Evolutionary conservation across 305 asterid species (phyloP).

Genomic region (Euphrasia arctica): DNA sequence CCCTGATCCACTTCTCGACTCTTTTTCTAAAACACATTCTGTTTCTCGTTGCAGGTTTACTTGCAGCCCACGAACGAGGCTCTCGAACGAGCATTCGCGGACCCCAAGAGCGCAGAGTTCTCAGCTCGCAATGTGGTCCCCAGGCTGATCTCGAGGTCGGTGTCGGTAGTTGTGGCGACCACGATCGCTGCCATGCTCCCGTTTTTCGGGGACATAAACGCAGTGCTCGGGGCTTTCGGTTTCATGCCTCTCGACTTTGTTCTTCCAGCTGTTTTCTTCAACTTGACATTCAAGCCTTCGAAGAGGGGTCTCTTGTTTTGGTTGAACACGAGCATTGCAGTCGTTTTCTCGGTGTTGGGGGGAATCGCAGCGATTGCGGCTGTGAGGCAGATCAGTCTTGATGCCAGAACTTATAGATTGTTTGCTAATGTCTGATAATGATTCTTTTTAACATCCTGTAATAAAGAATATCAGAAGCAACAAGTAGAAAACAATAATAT

Average conservation of each 20-base stretch:
- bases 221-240: slow-evolving; percentile 84
- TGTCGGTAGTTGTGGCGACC: slow-evolving; percentile 63
- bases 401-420: slow-evolving; percentile 64
- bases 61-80: slow-evolving; percentile 92
- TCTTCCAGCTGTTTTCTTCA: slow-evolving; percentile 75
- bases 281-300: slow-evolving; percentile 76
- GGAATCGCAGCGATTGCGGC: slow-evolving; percentile 81
- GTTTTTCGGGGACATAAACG: slow-evolving; percentile 82
- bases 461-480: no score
- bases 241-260: slow-evolving; percentile 92
- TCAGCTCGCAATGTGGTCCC: slow-evolving; percentile 70
- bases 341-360: slow-evolving; percentile 55
- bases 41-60: slow-evolving; percentile 50
- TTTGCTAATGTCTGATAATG: slow-evolving; percentile 67
- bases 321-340: slow-evolving; percentile 55
- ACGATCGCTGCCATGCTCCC: slow-evolving; percentile 91
- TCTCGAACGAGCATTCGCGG: slow-evolving; percentile 64
- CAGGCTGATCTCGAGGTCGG: slow-evolving; percentile 57
- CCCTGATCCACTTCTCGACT: no score
- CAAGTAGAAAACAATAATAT: no score
- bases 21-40: no score
- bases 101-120: slow-evolving; percentile 59
- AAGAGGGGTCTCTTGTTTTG: slow-evolving; percentile 47
- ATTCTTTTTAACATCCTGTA: no score
- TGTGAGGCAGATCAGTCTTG: slow-evolving; percentile 78